Evolutionary conservation across 2,329 filamentous ascomycete species (phyloP), one percentile per base, ranked within the genome.

Genomic region (Raffaelea ambrosiae): DNA sequence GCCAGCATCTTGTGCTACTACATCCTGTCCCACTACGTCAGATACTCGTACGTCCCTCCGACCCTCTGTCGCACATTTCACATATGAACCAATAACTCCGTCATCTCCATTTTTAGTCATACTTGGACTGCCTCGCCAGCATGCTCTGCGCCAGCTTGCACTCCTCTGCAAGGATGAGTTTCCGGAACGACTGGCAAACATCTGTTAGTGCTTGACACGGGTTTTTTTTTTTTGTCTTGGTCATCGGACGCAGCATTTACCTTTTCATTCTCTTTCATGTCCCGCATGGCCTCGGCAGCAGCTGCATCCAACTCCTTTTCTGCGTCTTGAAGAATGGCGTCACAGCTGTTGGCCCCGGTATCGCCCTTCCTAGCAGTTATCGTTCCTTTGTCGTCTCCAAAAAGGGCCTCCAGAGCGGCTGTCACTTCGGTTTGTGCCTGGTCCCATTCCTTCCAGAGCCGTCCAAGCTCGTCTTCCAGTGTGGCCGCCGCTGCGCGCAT

Each of bases 391-490:
- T 26, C 31, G 5, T 10, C 16, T 4, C 45, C 35, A 3, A 42
- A 11, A 19, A 57, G 33, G 11, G 44, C 49, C 10, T 39, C 43
- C 9, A 54, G 29, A 3, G 59, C 56, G 51, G 66, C 63, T 18
- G 66, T 58, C 2, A 63, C 59, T 11, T 66, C 64, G 3, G 72
- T 68, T n/a, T 71, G 69, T 9, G 68, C 66, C 19, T 52, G 50
- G 23, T 48, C 70, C 66, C 50, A 72, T 59, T 57, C 51, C 5
- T 48, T 23, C 57, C 55, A 58, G 4, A 57, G 44, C 8, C 22
- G 38, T 5, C 35, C 43, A 5, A 57, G 48, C 7, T 56, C 53
- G 2, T 5, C 35, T 45, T 55, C 52, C 5, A 59, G 39, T 9
- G 47, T 11, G 5, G 39, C 43, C 0, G 50, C 47, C 13, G 46